phyloP scores from a whole-genome alignment of 495 filamentous ascomycete genomes.

The Penicillium soppii region DNA sequence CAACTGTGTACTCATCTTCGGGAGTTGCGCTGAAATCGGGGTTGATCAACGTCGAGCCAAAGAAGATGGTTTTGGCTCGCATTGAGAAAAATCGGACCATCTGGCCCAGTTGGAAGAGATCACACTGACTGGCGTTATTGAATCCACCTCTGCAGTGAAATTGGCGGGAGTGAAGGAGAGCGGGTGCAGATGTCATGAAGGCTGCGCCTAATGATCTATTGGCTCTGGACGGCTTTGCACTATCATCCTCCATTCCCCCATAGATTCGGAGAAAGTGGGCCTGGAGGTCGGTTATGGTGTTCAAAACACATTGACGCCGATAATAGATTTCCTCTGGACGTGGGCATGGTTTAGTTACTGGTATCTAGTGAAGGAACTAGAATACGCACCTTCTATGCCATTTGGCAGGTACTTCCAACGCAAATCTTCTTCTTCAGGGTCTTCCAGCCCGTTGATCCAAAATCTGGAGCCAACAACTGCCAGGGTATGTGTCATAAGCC shows the following conservation, averaged over 20 bases:
- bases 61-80: slow-evolving; percentile 44
- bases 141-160: slow-evolving; percentile 76
- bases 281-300: slow-evolving; percentile 75
- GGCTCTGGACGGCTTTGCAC: slow-evolving; percentile 10
- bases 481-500: slow-evolving; percentile 49
- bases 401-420: slow-evolving; percentile 75
- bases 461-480: slow-evolving; percentile 63
- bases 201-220: slow-evolving; percentile 7
- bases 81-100: slow-evolving; percentile 75
- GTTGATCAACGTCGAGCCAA: slow-evolving; percentile 50
- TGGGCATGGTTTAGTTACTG: slow-evolving; percentile 4
- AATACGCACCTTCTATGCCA: slow-evolving; percentile 66
- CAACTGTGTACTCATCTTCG: slow-evolving; percentile 9
- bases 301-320: slow-evolving; percentile 67
- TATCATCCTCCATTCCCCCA: slow-evolving; percentile 38
- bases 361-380: too few relatives aligned
- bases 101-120: slow-evolving; percentile 84
- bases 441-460: slow-evolving; percentile 51
- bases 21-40: slow-evolving; percentile 26
- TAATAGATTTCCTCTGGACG: slow-evolving; percentile 66
- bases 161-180: slow-evolving; percentile 23
- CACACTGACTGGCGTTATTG: slow-evolving; percentile 71
- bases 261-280: slow-evolving; percentile 71
- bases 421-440: slow-evolving; percentile 30
- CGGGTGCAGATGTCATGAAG: slow-evolving; percentile 8